Evolutionary conservation across 345 rosid genomes (phyloP).

Genomic region (Corchorus capsularis): DNA sequence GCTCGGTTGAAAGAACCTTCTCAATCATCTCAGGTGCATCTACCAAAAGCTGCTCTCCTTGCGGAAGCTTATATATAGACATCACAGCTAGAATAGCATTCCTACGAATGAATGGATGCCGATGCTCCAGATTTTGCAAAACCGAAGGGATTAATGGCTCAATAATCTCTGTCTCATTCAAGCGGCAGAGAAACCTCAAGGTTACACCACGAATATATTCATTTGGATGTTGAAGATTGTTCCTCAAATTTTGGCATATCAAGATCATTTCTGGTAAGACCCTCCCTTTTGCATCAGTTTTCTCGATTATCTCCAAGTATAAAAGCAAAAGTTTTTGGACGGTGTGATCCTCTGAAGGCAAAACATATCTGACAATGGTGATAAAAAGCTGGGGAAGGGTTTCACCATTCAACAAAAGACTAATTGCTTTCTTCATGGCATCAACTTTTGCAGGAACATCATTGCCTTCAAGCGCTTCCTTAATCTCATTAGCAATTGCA

Average conservation of each 20-base stretch:
- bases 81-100: constrained; percentile 30
- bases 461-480: constrained; percentile 91
- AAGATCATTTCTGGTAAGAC: constrained; percentile 94
- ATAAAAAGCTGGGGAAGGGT: constrained; percentile 92
- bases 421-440: constrained; percentile 88
- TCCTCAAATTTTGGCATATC: constrained; percentile 88
- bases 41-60: constrained; percentile 67
- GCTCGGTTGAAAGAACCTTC: constrained; percentile 59
- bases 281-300: constrained; percentile 74
- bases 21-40: constrained; percentile 74
- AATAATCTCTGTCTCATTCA: constrained; percentile 27
- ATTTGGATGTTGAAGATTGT: constrained; percentile 96
- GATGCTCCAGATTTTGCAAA: constrained; percentile 63
- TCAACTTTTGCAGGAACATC: constrained; percentile 67
- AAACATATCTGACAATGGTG: constrained; percentile 88
- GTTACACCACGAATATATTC: constrained; percentile 94
- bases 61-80: constrained; percentile 41
- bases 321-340: constrained; percentile 83
- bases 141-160: constrained; percentile 76
- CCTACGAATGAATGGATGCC: constrained; percentile 28
- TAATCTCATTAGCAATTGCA: constrained; percentile 85
- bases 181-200: constrained; percentile 52
- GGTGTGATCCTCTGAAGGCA: constrained; percentile 93
- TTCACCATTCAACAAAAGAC: constrained; percentile 91
- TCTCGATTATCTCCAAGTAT: constrained; percentile 88